Base-by-base conservation (phyloP, 192 early-diverging fungal genomes). In the Anaeromyces robustus region DNA sequence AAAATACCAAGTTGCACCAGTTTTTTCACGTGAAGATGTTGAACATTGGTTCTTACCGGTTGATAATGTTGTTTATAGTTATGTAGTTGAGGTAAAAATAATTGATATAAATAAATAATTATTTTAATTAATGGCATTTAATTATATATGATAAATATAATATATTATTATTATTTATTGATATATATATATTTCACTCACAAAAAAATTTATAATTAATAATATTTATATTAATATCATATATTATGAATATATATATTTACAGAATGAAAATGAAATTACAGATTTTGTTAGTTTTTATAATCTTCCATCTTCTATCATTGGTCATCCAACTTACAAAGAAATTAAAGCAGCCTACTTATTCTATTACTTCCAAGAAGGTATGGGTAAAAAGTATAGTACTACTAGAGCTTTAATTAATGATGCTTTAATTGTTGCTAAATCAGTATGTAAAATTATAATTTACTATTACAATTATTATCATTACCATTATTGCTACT, bases 271-370 rank as follows among this genome's bases (percentile, higher is more conserved):
- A 0, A 85, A 90, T 39, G 85, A 89, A 77, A 86, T 99, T 80
- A 93, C 93, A 2, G 94, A 98, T 82, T 95, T 99, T 82, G 88
- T 95, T 80, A 95, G 96, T 11, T 99, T 97, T 88, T 99, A 98
- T 87, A 92, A 91, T 82, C 88, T 99, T 59, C 94, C 97, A n/a
- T 97, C 96, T 78, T 90, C 93, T 4, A 94, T 96, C 30, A 94
- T 97, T 79, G 92, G 92, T 83, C 85, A 94, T 84, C 85, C 89
- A 29, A 88, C 84, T 29, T 92, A 97, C 81, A 87, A 85, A 78
- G 89, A 87, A 29, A 85, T 99, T 82, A 91, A 95, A 79, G 97
- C 97, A 0, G 96, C 96, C 18, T 99, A 99, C 81, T 83, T 95
- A 41, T 99, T 95, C 87, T 99, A 98, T 87, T 99, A 99, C 85